Percentiles rank a stretch among this genome's conserved stretches.
Conservation (phyloP, 73 alveolate genomes). For the Blepharisma stoltei region DNA sequence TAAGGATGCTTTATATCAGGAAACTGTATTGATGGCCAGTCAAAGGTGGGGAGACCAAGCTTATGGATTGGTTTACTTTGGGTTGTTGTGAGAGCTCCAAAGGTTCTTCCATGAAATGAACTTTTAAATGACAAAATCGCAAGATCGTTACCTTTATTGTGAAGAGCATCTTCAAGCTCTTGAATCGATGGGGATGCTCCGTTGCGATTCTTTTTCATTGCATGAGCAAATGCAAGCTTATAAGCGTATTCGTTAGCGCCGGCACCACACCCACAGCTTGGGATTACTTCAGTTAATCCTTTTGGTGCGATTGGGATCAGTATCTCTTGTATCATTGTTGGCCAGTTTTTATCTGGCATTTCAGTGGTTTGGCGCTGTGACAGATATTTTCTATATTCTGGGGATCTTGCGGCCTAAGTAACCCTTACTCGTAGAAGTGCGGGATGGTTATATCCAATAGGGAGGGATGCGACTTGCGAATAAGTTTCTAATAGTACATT, state of each 20-base stretch:
- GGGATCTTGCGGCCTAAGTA: slow-evolving; percentile 1
- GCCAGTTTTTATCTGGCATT: slow-evolving; percentile 1
- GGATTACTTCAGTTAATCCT: background rate
- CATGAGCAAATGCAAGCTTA: slow-evolving; percentile 23
- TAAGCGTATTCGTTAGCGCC: slow-evolving; percentile 13
- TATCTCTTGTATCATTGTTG: background rate
- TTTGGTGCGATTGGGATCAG: slow-evolving; percentile 24
- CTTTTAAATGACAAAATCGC: slow-evolving; percentile 25
- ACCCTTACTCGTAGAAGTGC: background rate
- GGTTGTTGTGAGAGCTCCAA: slow-evolving; percentile 11
- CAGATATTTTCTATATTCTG: background rate
- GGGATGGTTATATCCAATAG: slow-evolving; percentile 48
- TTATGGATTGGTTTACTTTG: slow-evolving; percentile 30
- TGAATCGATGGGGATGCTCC: too few species aligned
- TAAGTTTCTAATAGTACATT: slow-evolving; percentile 35
- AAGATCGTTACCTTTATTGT: background rate
- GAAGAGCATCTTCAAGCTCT: too few species aligned
- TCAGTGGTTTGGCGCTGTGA: slow-evolving; percentile 6
- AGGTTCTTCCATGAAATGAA: slow-evolving; percentile 27
- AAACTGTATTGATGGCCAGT: slow-evolving; percentile 35
- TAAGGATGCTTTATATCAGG: slow-evolving; percentile 36
- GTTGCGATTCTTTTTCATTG: background rate
- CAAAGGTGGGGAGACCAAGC: slow-evolving; percentile 32
- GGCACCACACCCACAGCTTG: slow-evolving; percentile 12
- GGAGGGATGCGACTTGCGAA: slow-evolving; percentile 38